phyloP scores from a whole-genome alignment of 1,284 basidiomycete genomes.

The Leccinum subatratum region DNA sequence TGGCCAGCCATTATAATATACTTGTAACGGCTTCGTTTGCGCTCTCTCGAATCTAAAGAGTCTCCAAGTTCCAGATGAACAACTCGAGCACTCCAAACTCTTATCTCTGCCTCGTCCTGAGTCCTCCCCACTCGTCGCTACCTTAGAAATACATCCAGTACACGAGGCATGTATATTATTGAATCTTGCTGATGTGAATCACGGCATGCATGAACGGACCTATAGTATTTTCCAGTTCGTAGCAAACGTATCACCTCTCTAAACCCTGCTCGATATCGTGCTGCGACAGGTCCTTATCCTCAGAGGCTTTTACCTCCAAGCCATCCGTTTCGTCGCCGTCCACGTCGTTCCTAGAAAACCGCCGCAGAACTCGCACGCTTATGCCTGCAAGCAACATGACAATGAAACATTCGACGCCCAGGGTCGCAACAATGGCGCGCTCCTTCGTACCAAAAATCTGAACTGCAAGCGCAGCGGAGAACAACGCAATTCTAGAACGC shows the following conservation, averaged over 20 bases:
- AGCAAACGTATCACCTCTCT: neutral
- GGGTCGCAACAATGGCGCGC: neutral
- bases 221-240: too few relatives aligned
- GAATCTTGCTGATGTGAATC: too few relatives aligned
- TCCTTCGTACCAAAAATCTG: constrained; percentile 6
- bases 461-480: constrained; percentile 9
- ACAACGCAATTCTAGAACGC: constrained; percentile 13
- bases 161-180: too few relatives aligned
- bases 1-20: neutral
- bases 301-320: neutral
- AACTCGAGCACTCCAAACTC: neutral
- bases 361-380: constrained; percentile 4
- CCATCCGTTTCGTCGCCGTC: neutral
- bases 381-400: constrained; percentile 5
- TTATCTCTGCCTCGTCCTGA: too few relatives aligned
- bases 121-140: too few relatives aligned
- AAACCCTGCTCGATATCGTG: neutral
- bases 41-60: neutral
- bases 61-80: too few relatives aligned
- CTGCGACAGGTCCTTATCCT: neutral
- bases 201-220: too few relatives aligned
- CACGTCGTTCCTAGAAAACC: constrained; percentile 4
- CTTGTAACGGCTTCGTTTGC: neutral
- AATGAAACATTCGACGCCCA: constrained; percentile 14
- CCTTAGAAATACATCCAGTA: too few relatives aligned